These are phyloP conservation scores for Paraurostyla sp. DNA, from an alignment of 73 alveolate genomes.

Conservation along the genomic window DNA sequence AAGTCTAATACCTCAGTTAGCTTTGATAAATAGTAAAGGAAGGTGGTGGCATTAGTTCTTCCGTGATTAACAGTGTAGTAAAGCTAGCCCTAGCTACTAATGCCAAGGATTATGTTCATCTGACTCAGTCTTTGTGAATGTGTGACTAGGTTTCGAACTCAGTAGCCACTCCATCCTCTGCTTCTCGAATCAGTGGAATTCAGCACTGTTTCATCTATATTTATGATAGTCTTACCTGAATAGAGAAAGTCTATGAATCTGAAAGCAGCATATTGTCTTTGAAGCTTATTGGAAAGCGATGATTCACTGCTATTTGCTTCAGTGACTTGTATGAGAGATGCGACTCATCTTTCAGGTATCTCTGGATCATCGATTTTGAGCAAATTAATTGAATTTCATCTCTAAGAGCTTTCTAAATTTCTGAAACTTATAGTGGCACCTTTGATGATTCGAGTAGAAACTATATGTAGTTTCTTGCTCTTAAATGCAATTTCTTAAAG, in stretches of 20 bases:
- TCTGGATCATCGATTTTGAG: background rate
- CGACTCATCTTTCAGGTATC: background rate
- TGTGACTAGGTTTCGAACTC: too few relatives aligned
- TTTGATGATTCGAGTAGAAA: background rate
- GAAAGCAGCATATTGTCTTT: constrained; percentile 37
- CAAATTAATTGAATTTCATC: background rate
- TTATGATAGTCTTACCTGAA: background rate
- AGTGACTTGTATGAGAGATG: background rate
- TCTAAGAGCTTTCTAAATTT: background rate
- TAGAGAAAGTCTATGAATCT: background rate
- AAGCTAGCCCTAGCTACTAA: background rate
- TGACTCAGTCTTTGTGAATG: background rate
- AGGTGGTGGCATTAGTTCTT: background rate
- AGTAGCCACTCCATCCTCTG: background rate
- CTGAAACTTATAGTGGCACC: background rate
- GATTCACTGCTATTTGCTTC: background rate
- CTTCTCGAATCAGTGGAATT: background rate
- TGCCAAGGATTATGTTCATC: background rate
- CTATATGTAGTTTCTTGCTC: background rate
- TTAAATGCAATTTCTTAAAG: background rate
- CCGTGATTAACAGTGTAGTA: background rate
- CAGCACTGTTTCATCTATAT: too few relatives aligned
- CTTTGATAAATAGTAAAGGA: too few relatives aligned
- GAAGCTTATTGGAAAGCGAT: background rate
- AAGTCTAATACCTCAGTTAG: too few relatives aligned